phyloP scores from a whole-genome alignment of 2,329 filamentous ascomycete genomes.

The Aspergillus flavus region DNA sequence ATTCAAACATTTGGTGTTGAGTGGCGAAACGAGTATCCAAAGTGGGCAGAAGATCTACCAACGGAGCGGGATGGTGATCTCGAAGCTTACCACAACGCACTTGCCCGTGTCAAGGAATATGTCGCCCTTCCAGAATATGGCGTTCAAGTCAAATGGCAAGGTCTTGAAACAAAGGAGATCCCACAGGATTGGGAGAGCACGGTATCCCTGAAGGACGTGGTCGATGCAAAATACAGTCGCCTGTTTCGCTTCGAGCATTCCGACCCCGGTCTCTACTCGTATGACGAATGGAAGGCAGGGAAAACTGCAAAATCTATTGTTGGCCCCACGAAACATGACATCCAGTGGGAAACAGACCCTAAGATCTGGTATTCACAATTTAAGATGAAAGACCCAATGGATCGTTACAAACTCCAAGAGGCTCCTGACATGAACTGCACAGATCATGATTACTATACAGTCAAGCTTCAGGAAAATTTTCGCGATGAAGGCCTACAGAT shows the following conservation, averaged over 20 bases:
- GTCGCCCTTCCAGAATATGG: neutral
- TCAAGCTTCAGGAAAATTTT: slow-evolving; percentile 17
- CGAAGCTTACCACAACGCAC: neutral
- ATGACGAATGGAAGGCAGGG: slow-evolving; percentile 19
- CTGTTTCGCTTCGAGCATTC: slow-evolving; percentile 16
- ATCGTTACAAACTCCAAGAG: too few relatives aligned
- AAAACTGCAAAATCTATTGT: slow-evolving; percentile 14
- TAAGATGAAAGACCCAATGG: slow-evolving; percentile 1
- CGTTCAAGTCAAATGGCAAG: neutral
- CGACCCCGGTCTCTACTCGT: slow-evolving; percentile 18
- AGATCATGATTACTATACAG: slow-evolving; percentile 13
- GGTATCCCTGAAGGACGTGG: neutral
- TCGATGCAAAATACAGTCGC: slow-evolving; percentile 10
- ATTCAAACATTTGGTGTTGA: neutral
- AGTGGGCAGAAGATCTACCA: neutral
- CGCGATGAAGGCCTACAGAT: slow-evolving; percentile 19
- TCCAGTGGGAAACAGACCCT: neutral
- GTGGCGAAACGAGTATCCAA: neutral
- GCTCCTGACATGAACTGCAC: too few relatives aligned
- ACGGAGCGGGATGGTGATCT: neutral
- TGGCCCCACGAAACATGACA: neutral
- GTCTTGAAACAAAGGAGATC: neutral
- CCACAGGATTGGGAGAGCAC: slow-evolving; percentile 9
- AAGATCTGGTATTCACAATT: neutral
- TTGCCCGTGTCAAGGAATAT: neutral